A percentile compares a stretch with the other conserved stretches of the same genome.
These are phyloP conservation scores for Colletotrichum musicola DNA, from an alignment of 2,329 filamentous ascomycete species.

Conservation along the genomic window DNA sequence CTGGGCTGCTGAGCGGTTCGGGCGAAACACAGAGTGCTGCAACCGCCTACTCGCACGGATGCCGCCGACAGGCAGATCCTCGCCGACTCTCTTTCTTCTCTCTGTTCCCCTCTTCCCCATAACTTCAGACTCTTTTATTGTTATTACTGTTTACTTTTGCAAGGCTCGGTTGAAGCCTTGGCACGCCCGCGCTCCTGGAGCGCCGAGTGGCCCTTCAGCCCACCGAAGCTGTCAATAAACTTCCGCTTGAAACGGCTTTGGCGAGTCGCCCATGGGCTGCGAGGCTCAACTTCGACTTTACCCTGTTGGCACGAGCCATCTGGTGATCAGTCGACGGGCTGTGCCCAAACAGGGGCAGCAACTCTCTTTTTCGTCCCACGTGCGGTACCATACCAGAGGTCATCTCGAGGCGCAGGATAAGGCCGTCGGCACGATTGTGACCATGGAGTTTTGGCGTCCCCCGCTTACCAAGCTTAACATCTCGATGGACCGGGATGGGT, in stretches of 20 bases:
- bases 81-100: too few species aligned
- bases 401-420: background rate
- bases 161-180: too few species aligned
- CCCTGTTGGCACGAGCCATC: conserved; percentile 24
- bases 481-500: background rate
- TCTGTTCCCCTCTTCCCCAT: too few species aligned
- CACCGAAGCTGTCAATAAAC: conserved; percentile 15
- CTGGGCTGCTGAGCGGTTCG: background rate
- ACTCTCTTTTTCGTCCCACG: background rate
- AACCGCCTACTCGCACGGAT: conserved; percentile 17
- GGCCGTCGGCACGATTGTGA: background rate
- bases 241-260: conserved; percentile 32
- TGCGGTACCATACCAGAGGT: background rate
- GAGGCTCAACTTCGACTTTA: background rate
- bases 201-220: too few species aligned
- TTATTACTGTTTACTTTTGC: too few species aligned
- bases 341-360: background rate
- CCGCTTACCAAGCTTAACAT: background rate
- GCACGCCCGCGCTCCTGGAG: too few species aligned
- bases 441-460: background rate
- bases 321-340: conserved; percentile 3
- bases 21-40: conserved; percentile 21
- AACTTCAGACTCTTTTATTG: too few species aligned
- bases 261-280: conserved; percentile 7
- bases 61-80: conserved; percentile 16